These are phyloP conservation scores for Domatiomyces catenatus DNA, from an alignment of 2,329 filamentous ascomycete genomes.

Conservation along the genomic window DNA sequence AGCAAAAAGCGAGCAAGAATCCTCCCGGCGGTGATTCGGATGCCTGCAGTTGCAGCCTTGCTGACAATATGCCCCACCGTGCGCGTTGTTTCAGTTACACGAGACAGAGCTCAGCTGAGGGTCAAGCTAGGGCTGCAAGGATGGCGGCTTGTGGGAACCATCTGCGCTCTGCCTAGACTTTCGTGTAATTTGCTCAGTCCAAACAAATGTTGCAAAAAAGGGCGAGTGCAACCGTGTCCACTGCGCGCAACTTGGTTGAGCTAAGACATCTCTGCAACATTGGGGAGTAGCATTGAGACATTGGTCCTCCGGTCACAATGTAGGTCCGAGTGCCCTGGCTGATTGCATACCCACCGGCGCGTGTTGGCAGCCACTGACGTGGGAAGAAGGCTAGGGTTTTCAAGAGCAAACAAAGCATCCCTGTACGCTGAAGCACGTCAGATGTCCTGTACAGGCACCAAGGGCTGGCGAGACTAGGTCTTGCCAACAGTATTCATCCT, in stretches of 20 bases:
- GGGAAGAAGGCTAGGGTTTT: background rate
- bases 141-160: background rate
- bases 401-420: background rate
- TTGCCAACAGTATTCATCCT: background rate
- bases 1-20: background rate
- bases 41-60: background rate
- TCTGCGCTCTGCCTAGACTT: background rate
- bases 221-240: background rate
- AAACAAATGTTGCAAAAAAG: background rate
- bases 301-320: background rate
- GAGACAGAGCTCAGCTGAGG: background rate
- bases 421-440: background rate
- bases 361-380: background rate
- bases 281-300: background rate
- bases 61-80: background rate
- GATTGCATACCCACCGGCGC: background rate
- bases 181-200: background rate
- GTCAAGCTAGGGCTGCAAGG: background rate
- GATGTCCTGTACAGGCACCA: too few relatives aligned
- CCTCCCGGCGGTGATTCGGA: background rate
- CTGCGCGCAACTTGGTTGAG: background rate
- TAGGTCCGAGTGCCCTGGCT: background rate
- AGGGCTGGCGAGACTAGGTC: too few relatives aligned
- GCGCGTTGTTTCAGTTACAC: background rate
- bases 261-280: background rate